These are phyloP conservation scores for Arabidopsis suecica DNA, from an alignment of 345 rosid species.

Conservation along the genomic window DNA sequence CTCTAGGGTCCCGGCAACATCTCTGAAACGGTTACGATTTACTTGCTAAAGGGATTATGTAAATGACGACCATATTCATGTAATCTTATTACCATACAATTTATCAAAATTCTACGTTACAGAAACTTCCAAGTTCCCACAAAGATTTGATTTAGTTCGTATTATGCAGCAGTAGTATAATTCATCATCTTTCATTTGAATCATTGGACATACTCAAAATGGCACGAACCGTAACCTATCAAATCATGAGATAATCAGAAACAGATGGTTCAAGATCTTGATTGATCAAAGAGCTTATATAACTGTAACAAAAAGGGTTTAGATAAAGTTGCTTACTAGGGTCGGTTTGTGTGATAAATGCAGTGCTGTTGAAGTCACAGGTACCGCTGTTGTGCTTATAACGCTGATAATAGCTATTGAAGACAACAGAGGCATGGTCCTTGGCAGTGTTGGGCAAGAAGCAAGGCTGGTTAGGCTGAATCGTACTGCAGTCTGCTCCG, in stretches of 20 bases:
- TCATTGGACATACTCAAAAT: slow-evolving; percentile 46
- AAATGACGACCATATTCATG: no score
- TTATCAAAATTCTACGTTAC: no score
- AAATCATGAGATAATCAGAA: not conserved
- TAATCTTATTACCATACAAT: no score
- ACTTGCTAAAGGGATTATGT: no score
- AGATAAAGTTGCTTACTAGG: slow-evolving; percentile 57
- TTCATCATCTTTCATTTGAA: slow-evolving; percentile 4
- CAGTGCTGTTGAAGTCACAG: slow-evolving; percentile 67
- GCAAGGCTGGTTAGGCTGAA: slow-evolving; percentile 63
- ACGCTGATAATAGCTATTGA: slow-evolving; percentile 68
- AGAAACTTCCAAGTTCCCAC: not conserved
- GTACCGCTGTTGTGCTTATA: slow-evolving; percentile 57
- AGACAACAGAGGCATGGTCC: slow-evolving; percentile 71
- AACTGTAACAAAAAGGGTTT: not conserved
- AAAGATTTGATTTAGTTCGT: not conserved
- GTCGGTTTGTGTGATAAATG: slow-evolving; percentile 57
- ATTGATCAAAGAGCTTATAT: not conserved
- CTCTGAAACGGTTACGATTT: not conserved
- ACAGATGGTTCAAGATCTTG: not conserved
- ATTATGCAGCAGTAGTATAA: not conserved
- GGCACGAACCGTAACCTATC: slow-evolving; percentile 59
- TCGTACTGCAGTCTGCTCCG: slow-evolving; percentile 60
- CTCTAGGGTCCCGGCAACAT: not conserved
- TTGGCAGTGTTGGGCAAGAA: slow-evolving; percentile 64